A percentile compares a stretch with the other conserved stretches of the same genome.
Conservation (phyloP, 2,329 filamentous ascomycete species). For the Trichothecium roseum region DNA sequence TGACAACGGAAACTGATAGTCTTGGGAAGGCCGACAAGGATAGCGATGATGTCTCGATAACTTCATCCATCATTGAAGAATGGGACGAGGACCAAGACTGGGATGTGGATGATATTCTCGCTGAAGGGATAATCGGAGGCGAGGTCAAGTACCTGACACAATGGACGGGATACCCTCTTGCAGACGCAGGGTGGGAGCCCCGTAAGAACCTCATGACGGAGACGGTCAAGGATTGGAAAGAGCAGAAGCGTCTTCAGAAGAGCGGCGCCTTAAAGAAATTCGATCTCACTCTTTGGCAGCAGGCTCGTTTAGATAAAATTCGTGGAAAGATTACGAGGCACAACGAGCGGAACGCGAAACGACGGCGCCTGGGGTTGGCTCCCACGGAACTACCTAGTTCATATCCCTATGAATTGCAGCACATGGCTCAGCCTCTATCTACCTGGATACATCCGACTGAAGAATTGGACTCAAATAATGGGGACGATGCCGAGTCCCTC, state of each 20-base stretch:
- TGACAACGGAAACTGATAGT: too few species aligned
- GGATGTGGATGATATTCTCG: constrained; percentile 39
- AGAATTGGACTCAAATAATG: too few species aligned
- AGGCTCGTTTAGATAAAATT: constrained; percentile 17
- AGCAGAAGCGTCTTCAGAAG: constrained; percentile 24
- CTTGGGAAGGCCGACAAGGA: neutral
- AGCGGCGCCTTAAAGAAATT: constrained; percentile 23
- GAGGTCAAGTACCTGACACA: constrained; percentile 20
- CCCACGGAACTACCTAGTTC: too few species aligned
- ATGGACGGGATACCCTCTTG: constrained; percentile 24
- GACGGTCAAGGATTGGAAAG: constrained; percentile 31
- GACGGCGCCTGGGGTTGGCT: too few species aligned
- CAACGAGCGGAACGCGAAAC: constrained; percentile 27
- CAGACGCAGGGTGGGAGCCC: constrained; percentile 40
- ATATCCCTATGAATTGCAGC: too few species aligned
- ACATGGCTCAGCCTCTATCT: too few species aligned
- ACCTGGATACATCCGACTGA: too few species aligned
- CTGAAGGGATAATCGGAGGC: constrained; percentile 24
- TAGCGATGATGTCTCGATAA: neutral
- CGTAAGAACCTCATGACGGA: constrained; percentile 26
- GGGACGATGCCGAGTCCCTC: too few species aligned
- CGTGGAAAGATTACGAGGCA: constrained; percentile 25
- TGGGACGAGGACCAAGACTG: constrained; percentile 33
- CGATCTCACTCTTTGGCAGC: constrained; percentile 25
- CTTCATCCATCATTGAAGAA: constrained; percentile 1